These are phyloP conservation scores for Zangia roseola DNA, from an alignment of 768 basidiomycete genomes.

Conservation along the genomic window DNA sequence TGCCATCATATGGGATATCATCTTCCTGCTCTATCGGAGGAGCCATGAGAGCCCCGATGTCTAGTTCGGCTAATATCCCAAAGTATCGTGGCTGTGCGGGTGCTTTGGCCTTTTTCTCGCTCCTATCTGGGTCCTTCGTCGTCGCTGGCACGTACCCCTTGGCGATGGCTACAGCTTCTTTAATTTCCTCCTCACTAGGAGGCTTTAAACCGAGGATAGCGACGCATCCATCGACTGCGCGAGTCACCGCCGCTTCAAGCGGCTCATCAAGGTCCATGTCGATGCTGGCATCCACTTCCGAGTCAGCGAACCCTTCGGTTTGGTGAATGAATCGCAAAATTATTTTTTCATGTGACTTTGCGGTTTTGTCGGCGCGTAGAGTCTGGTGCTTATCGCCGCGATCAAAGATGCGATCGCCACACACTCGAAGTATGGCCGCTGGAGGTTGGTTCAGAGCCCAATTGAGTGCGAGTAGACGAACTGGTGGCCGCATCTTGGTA, in stretches of 20 bases:
- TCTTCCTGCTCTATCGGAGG: conserved; percentile 35
- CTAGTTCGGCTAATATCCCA: conserved; percentile 72
- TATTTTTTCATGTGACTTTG: conserved; percentile 69
- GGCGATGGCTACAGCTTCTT: conserved; percentile 41
- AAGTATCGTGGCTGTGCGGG: conserved; percentile 61
- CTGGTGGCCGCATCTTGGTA: conserved; percentile 44
- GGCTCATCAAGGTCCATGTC: conserved; percentile 62
- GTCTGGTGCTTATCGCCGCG: conserved; percentile 89
- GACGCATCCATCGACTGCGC: conserved; percentile 59
- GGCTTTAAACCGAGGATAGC: conserved; percentile 49
- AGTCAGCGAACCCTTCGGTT: conserved; percentile 57
- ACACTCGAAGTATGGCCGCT: conserved; percentile 69
- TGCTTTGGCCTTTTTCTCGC: conserved; percentile 26
- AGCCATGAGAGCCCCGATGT: conserved; percentile 51
- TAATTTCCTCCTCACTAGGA: conserved; percentile 57
- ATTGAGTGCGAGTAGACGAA: conserved; percentile 77
- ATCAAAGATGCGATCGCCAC: conserved; percentile 65
- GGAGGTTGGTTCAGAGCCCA: conserved; percentile 64
- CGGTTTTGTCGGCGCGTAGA: conserved; percentile 55
- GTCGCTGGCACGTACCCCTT: conserved; percentile 39
- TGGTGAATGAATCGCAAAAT: conserved; percentile 76
- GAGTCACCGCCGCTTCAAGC: conserved; percentile 52
- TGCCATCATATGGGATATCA: conserved; percentile 32
- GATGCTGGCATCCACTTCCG: conserved; percentile 39
- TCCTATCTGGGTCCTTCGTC: conserved; percentile 2